Conservation (phyloP, 768 basidiomycete species). For the Boletus huronensis region DNA sequence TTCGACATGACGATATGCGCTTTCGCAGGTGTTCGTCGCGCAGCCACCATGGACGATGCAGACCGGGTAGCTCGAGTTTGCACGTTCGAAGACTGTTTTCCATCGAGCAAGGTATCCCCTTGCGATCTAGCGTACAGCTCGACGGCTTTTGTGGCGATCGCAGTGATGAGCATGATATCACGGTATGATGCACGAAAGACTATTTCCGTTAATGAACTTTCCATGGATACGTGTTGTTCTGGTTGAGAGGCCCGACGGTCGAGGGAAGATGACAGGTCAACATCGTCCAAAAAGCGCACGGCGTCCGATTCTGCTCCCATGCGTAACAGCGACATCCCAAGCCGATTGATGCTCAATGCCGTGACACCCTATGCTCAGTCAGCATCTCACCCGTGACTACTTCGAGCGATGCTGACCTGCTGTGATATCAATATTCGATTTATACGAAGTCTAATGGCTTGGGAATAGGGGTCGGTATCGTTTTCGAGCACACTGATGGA, state of each 20-base stretch:
- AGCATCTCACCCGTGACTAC: slow-evolving; percentile 3
- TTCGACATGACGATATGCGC: slow-evolving; percentile 62
- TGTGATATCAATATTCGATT: slow-evolving; percentile 85
- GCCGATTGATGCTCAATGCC: slow-evolving; percentile 70
- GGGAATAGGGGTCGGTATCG: slow-evolving; percentile 72
- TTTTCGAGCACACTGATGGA: slow-evolving; percentile 86
- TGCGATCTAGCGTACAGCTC: slow-evolving; percentile 61
- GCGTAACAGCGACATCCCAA: slow-evolving; percentile 90
- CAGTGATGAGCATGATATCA: slow-evolving; percentile 85
- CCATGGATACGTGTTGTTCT: slow-evolving; percentile 78
- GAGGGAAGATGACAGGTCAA: slow-evolving; percentile 83
- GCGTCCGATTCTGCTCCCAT: slow-evolving; percentile 84
- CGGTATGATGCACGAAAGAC: slow-evolving; percentile 94
- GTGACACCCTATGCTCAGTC: slow-evolving; percentile 60
- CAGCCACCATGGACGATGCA: slow-evolving; percentile 1
- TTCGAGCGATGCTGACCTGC: slow-evolving; percentile 56
- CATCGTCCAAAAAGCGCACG: slow-evolving; percentile 89
- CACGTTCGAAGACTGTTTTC: slow-evolving; percentile 7
- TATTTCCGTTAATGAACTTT: slow-evolving; percentile 76
- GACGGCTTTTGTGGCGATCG: slow-evolving; percentile 83
- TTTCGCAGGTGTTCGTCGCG: slow-evolving; percentile 24
- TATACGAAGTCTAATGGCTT: slow-evolving; percentile 84
- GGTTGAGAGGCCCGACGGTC: slow-evolving; percentile 74
- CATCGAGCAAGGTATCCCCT: slow-evolving; percentile 12
- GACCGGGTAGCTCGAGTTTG: slow-evolving; percentile 2